Evolutionary conservation across 495 filamentous ascomycete genomes (phyloP).

Genomic region (Penicillium chermesinum): DNA sequence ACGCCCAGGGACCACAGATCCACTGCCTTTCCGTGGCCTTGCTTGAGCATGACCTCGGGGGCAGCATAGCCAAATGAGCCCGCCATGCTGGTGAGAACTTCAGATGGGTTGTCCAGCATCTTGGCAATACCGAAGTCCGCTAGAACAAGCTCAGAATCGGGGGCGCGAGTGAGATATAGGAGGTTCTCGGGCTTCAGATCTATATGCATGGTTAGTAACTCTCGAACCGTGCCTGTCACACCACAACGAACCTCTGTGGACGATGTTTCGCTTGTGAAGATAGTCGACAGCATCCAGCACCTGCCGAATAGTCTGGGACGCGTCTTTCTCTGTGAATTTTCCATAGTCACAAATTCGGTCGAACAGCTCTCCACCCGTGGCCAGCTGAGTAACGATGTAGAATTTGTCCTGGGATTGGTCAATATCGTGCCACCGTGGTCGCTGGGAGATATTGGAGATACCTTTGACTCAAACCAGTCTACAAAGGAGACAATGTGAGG

Average conservation of each 20-base stretch:
- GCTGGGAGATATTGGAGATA: conserved; percentile 6
- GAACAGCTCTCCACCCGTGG: conserved; percentile 94
- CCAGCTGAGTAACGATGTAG: conserved; percentile 97
- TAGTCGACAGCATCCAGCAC: conserved; percentile 94
- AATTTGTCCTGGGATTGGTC: conserved; percentile 78
- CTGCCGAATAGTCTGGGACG: conserved; percentile 91
- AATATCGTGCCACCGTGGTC: conserved; percentile 1
- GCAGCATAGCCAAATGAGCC: conserved; percentile 98
- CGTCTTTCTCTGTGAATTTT: conserved; percentile 98
- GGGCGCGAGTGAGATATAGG: conserved; percentile 75
- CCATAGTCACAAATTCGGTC: conserved; percentile 98
- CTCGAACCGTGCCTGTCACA: background rate
- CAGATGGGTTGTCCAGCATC: conserved; percentile 85
- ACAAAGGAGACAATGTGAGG: conserved; percentile 96
- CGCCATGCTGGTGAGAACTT: conserved; percentile 96
- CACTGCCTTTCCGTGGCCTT: conserved; percentile 96
- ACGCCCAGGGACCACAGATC: conserved; percentile 99
- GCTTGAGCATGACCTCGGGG: conserved; percentile 96
- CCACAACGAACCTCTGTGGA: conserved; percentile 72
- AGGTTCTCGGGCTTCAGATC: conserved; percentile 99
- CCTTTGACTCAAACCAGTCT: conserved; percentile 98
- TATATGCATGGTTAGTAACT: conserved; percentile 35
- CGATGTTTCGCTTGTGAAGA: conserved; percentile 89
- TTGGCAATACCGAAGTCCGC: conserved; percentile 99
- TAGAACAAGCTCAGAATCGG: conserved; percentile 80